A percentile compares a stretch with the other conserved stretches of the same genome.
phyloP scores from a whole-genome alignment of 805 yeast genomes.

The Teunomyces funiuensis region DNA sequence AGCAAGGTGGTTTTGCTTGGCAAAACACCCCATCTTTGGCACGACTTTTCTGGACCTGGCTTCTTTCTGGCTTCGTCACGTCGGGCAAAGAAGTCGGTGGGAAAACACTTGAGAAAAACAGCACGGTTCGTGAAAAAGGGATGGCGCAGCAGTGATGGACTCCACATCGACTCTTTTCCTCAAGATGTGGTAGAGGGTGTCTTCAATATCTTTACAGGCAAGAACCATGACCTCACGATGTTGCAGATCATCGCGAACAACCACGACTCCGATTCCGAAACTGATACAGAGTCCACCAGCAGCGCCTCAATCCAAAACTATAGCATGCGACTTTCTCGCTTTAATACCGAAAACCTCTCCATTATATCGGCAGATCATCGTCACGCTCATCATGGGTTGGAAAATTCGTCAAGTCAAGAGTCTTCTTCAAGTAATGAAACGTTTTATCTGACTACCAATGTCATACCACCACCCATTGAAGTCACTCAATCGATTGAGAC shows the following conservation, averaged over 20 bases:
- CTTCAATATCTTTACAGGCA: slow-evolving; percentile 8
- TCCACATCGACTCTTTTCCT: slow-evolving; percentile 1
- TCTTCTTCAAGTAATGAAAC: slow-evolving; percentile 1
- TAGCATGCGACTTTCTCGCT: slow-evolving; percentile 1
- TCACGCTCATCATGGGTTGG: neutral
- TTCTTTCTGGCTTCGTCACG: slow-evolving; percentile 17
- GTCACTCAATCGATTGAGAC: neutral
- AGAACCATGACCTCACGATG: slow-evolving; percentile 2
- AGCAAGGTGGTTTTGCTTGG: slow-evolving; percentile 57
- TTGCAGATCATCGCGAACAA: slow-evolving; percentile 5
- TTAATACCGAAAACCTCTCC: slow-evolving; percentile 2
- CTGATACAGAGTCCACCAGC: too few relatives aligned
- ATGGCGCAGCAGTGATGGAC: neutral
- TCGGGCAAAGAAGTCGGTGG: slow-evolving; percentile 10
- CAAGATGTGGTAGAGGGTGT: slow-evolving; percentile 9
- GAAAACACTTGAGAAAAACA: slow-evolving; percentile 8
- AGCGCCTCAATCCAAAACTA: neutral
- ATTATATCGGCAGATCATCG: neutral
- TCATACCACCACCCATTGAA: neutral
- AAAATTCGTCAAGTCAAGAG: neutral
- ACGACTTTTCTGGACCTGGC: slow-evolving; percentile 31
- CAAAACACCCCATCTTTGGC: slow-evolving; percentile 58
- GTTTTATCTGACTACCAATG: neutral
- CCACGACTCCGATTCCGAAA: neutral
- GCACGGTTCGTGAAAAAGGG: slow-evolving; percentile 8